Conservation (phyloP, 2,329 filamentous ascomycete species). For the Fusarium sp. region DNA sequence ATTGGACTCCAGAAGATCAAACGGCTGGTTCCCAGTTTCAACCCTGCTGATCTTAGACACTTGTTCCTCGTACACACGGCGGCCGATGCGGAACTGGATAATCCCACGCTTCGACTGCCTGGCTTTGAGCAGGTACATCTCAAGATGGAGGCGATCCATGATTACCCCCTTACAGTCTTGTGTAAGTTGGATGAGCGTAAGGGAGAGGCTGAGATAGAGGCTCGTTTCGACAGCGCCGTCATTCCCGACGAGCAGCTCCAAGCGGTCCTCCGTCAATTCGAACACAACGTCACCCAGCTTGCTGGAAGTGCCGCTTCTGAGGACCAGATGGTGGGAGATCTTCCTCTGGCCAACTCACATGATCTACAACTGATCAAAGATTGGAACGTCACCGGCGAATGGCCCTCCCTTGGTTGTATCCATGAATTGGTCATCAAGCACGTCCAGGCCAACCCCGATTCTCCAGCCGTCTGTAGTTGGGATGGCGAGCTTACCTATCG, state of each 20-base stretch:
- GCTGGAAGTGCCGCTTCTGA: background rate
- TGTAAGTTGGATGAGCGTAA: background rate
- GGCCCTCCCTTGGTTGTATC: background rate
- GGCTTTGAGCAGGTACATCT: background rate
- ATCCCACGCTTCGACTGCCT: background rate
- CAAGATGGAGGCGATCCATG: background rate
- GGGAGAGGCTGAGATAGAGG: background rate
- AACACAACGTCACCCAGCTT: background rate
- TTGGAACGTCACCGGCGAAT: background rate
- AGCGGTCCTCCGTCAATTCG: background rate
- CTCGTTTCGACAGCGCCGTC: background rate
- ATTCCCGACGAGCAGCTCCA: background rate
- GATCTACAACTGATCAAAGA: background rate
- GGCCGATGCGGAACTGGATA: background rate
- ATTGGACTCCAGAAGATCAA: background rate
- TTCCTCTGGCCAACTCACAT: background rate
- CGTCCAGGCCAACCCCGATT: background rate
- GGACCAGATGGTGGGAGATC: background rate
- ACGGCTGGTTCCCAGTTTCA: background rate
- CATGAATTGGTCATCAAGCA: background rate
- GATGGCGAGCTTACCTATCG: background rate
- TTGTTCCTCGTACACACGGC: background rate
- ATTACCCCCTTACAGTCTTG: background rate
- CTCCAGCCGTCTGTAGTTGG: background rate
- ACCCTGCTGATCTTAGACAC: background rate